Evolutionary conservation across 1,284 basidiomycete genomes (phyloP).

Genomic region (Sphaerobolus stellatus): DNA sequence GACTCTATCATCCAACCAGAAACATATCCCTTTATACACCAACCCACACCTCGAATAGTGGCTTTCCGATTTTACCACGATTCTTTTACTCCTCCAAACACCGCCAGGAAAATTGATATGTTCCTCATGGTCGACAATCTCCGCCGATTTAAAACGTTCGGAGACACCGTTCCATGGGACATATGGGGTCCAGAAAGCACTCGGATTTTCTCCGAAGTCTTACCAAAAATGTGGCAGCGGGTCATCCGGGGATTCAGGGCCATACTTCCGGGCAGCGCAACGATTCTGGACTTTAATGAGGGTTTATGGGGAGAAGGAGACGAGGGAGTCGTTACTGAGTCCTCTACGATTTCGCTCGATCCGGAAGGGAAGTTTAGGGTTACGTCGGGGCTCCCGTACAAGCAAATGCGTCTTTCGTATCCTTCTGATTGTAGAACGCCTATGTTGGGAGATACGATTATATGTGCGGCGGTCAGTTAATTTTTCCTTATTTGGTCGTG

Average conservation of each 20-base stretch:
- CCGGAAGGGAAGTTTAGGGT: not conserved
- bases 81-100: not conserved
- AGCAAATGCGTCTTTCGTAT: not conserved
- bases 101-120: slow-evolving; percentile 8
- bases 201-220: not conserved
- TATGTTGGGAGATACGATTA: not conserved
- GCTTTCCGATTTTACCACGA: slow-evolving; percentile 4
- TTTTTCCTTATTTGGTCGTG: not conserved
- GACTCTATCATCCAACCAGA: not conserved
- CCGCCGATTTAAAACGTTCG: not conserved
- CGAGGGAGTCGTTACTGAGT: not conserved
- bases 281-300: slow-evolving; percentile 10
- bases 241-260: slow-evolving; percentile 6
- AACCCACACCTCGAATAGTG: slow-evolving; percentile 5
- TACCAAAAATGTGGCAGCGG: slow-evolving; percentile 7
- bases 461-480: not conserved
- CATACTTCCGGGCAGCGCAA: not conserved
- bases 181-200: slow-evolving; percentile 7
- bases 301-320: not conserved
- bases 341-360: slow-evolving; percentile 3
- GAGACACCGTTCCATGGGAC: slow-evolving; percentile 3
- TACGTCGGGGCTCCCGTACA: not conserved
- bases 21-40: not conserved
- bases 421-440: not conserved
- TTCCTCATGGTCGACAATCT: slow-evolving; percentile 4